A percentile compares a stretch with the other conserved stretches of the same genome.
These are phyloP conservation scores for Priceomyces carsonii DNA, from an alignment of 805 yeast genomes.

Conservation along the genomic window DNA sequence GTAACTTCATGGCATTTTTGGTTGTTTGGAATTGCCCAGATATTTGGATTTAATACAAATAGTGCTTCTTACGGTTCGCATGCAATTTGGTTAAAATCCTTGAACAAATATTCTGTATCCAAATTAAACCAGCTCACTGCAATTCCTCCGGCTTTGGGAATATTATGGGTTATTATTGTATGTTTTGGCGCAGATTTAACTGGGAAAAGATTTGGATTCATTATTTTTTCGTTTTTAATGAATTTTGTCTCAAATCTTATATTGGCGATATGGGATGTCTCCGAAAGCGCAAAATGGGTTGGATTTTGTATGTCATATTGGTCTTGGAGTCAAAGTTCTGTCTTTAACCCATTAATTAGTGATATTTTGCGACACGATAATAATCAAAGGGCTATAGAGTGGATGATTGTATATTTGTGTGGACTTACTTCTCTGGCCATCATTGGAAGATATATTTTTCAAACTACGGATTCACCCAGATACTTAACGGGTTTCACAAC, in stretches of 20 bases:
- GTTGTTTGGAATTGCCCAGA: conserved; percentile 22
- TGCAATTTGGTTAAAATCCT: conserved; percentile 55
- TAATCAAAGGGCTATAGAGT: conserved; percentile 21
- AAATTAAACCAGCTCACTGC: conserved; percentile 44
- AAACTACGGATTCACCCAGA: conserved; percentile 53
- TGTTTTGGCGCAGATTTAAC: conserved; percentile 55
- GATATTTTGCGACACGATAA: conserved; percentile 21
- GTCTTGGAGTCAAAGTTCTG: conserved; percentile 22
- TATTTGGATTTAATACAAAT: conserved; percentile 32
- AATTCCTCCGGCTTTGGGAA: conserved; percentile 49
- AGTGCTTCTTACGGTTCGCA: conserved; percentile 31
- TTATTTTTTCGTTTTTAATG: conserved; percentile 18
- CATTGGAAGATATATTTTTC: conserved; percentile 39
- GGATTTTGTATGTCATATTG: conserved; percentile 18
- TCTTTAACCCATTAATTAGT: conserved; percentile 18
- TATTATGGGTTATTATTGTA: conserved; percentile 46
- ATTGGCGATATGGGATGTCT: conserved; percentile 21
- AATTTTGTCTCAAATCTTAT: conserved; percentile 18
- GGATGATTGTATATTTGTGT: conserved; percentile 16
- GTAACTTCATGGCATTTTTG: conserved; percentile 34
- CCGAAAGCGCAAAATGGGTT: conserved; percentile 21
- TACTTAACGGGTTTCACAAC: conserved; percentile 50
- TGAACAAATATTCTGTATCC: conserved; percentile 24
- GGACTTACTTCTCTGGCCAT: conserved; percentile 33
- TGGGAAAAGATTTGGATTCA: conserved; percentile 19